Conservation (phyloP, 2,329 filamentous ascomycete genomes). For the Fusarium algeriense region DNA sequence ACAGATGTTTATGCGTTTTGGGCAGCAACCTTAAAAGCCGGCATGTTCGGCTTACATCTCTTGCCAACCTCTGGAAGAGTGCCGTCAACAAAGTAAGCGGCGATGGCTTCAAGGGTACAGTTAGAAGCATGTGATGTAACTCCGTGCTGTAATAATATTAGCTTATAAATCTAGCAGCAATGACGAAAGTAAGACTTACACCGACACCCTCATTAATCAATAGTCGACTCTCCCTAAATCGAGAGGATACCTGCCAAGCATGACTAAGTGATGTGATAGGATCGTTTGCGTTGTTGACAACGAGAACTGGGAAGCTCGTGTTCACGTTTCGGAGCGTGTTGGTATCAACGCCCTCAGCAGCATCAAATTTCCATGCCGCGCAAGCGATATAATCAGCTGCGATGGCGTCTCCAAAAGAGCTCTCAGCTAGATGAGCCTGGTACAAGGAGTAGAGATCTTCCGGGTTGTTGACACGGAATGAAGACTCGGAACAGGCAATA, state of each 20-base stretch:
- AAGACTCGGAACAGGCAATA: conserved; percentile 30
- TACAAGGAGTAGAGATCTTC: conserved; percentile 29
- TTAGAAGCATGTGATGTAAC: conserved; percentile 27
- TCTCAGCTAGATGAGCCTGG: conserved; percentile 22
- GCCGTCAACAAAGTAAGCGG: conserved; percentile 20
- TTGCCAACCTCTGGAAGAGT: conserved; percentile 18
- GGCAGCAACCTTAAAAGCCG: conserved; percentile 22
- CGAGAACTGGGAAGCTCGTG: conserved; percentile 33
- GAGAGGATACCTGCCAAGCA: conserved; percentile 33
- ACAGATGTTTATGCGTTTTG: neutral
- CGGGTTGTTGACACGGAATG: conserved; percentile 17
- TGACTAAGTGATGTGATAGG: conserved; percentile 31
- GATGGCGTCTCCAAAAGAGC: conserved; percentile 31
- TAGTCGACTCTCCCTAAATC: conserved; percentile 34
- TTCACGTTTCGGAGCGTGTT: conserved; percentile 35
- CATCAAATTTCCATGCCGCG: conserved; percentile 29
- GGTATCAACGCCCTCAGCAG: conserved; percentile 27
- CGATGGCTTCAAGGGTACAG: conserved; percentile 24
- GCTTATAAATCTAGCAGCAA: rapidly evolving
- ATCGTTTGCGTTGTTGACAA: conserved; percentile 41
- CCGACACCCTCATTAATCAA: conserved; percentile 41
- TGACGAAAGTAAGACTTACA: conserved; percentile 10
- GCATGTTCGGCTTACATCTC: conserved; percentile 24
- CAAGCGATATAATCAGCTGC: conserved; percentile 15
- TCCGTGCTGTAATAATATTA: conserved; percentile 19